phyloP scores from a whole-genome alignment of 257 asterid species.

The Craterostigma plantagineum region DNA sequence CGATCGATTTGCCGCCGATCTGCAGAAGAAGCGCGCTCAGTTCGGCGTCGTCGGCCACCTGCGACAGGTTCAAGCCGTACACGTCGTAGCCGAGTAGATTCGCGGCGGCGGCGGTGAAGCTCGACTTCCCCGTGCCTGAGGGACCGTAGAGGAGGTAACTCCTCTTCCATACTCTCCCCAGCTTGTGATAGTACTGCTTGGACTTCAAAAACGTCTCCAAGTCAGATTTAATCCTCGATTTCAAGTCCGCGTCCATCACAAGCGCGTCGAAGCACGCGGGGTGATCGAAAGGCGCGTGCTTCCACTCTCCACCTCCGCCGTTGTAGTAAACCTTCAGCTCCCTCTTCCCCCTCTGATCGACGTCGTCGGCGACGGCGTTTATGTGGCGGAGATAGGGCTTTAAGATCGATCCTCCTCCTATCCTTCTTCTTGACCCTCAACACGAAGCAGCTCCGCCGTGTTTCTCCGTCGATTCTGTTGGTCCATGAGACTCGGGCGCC shows the following conservation, averaged over 20 bases:
- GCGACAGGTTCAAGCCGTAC: slow-evolving; percentile 32
- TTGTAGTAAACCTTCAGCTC: slow-evolving; percentile 24
- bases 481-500: too few relatives aligned
- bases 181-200: slow-evolving; percentile 39
- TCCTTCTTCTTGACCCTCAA: too few relatives aligned
- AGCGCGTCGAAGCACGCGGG: slow-evolving; percentile 40
- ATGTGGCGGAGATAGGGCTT: slow-evolving; percentile 49
- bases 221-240: slow-evolving; percentile 26
- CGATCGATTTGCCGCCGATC: slow-evolving; percentile 28
- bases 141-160: slow-evolving; percentile 58
- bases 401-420: too few relatives aligned
- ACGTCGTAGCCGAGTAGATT: slow-evolving; percentile 38
- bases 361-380: slow-evolving; percentile 33
- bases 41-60: slow-evolving; percentile 28
- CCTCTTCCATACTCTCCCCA: slow-evolving; percentile 58
- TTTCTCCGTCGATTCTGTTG: too few relatives aligned
- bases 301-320: slow-evolving; percentile 25
- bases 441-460: too few relatives aligned
- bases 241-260: slow-evolving; percentile 39
- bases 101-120: slow-evolving; percentile 50
- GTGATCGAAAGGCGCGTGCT: slow-evolving; percentile 30
- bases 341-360: slow-evolving; percentile 19
- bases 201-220: slow-evolving; percentile 40
- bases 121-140: slow-evolving; percentile 62
- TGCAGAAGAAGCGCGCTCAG: slow-evolving; percentile 32